Conservation (phyloP, 169 alveolate genomes). For the Eimeria acervulina region DNA sequence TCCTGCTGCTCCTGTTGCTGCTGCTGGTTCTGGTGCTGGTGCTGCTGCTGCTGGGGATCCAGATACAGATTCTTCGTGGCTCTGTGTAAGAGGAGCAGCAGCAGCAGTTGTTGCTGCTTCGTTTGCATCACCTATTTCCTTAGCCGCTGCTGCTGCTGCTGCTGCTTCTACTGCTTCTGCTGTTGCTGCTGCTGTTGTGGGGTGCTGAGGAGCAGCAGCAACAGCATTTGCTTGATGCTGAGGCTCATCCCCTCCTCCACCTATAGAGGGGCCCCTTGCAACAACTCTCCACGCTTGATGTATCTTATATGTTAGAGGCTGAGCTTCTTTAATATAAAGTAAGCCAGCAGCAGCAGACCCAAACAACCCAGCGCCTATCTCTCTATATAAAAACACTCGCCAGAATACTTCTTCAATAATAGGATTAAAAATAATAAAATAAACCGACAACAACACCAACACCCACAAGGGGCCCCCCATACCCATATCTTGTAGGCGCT, state of each 20-base stretch:
- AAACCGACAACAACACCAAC: not conserved
- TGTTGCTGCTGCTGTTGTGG: not conserved
- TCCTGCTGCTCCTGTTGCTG: constrained; percentile 11
- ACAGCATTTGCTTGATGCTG: not conserved
- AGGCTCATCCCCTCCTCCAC: no score
- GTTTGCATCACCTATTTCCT: no score
- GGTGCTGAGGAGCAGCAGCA: not conserved
- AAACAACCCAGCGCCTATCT: constrained; percentile 72
- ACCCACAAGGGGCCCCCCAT: constrained; percentile 42
- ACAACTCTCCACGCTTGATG: not conserved
- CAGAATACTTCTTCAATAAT: constrained; percentile 68
- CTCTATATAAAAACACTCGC: constrained; percentile 76
- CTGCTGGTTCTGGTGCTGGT: not conserved
- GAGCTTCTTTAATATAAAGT: constrained; percentile 25
- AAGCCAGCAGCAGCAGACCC: constrained; percentile 9
- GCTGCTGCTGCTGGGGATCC: constrained; percentile 24
- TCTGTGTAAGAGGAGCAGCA: no score
- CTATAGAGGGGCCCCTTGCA: no score
- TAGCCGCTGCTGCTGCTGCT: not conserved
- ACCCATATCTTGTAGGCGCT: not conserved
- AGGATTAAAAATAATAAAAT: constrained; percentile 48
- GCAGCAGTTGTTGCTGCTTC: no score
- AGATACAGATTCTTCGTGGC: no score
- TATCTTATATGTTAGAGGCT: not conserved
- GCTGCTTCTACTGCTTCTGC: no score